A percentile compares a stretch with the other conserved stretches of the same genome.
phyloP scores from a whole-genome alignment of 75 land plant genomes.

The Picea glauca region DNA sequence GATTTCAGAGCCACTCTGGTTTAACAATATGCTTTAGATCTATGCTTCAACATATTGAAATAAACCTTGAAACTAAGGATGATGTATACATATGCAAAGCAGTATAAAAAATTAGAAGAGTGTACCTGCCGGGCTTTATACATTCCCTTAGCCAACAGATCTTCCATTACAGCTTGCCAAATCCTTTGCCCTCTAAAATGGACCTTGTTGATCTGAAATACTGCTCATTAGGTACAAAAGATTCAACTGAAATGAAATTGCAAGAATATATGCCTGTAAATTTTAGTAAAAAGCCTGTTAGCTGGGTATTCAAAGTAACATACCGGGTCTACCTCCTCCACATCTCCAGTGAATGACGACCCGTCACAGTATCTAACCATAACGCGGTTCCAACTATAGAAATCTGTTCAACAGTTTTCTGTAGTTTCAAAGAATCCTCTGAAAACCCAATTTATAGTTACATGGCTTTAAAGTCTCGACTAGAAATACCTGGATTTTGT shows the following conservation, averaged over 20 bases:
- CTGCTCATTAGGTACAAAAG: not conserved
- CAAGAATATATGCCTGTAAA: constrained; percentile 11
- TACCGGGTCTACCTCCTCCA: constrained; percentile 37
- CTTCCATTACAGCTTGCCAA: constrained; percentile 37
- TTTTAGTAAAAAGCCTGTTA: not conserved
- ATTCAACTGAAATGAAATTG: not conserved
- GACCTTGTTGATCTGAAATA: not conserved
- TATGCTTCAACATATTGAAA: no score
- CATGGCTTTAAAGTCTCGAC: no score
- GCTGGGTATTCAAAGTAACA: no score
- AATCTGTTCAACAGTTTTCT: constrained; percentile 37
- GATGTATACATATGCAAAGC: not conserved
- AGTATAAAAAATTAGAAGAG: no score
- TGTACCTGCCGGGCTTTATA: constrained; percentile 33
- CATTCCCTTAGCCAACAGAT: constrained; percentile 42
- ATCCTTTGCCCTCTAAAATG: constrained; percentile 35
- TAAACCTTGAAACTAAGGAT: not conserved
- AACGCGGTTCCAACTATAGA: constrained; percentile 88
- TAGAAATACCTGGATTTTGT: constrained; percentile 59
- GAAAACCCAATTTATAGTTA: no score
- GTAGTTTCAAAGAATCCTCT: no score
- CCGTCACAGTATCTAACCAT: constrained; percentile 88
- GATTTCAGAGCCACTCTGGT: no score
- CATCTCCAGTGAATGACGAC: constrained; percentile 78
- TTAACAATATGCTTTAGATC: no score